phyloP scores from a whole-genome alignment of 169 alveolate genomes.

The Plasmodium reichenowi region DNA sequence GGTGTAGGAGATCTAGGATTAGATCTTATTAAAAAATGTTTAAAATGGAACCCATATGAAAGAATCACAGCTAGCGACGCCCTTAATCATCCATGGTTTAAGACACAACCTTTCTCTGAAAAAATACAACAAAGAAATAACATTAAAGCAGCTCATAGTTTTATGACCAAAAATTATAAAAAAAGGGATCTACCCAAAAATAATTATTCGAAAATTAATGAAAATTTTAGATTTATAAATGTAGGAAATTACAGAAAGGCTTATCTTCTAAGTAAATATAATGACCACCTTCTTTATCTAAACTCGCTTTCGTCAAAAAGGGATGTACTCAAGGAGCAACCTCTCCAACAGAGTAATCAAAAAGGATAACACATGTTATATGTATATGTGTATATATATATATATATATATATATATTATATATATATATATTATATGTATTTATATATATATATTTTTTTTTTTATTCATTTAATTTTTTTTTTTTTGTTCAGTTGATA shows the following conservation, averaged over 20 bases:
- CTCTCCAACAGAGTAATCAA: slow-evolving; percentile 15
- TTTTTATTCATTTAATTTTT: background rate
- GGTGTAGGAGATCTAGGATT: slow-evolving; percentile 85
- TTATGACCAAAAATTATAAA: slow-evolving; percentile 85
- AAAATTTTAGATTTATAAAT: slow-evolving; percentile 59
- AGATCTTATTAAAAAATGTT: slow-evolving; percentile 79
- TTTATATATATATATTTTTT: background rate
- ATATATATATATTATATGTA: background rate
- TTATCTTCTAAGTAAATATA: slow-evolving; percentile 11
- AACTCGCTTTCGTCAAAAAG: background rate
- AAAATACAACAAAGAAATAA: slow-evolving; percentile 77
- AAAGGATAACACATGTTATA: too few relatives aligned
- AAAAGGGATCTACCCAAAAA: slow-evolving; percentile 76
- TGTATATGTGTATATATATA: too few relatives aligned
- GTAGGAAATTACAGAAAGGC: slow-evolving; percentile 60
- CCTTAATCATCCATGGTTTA: slow-evolving; percentile 85
- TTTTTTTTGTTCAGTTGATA: background rate
- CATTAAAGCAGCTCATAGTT: slow-evolving; percentile 87
- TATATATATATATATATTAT: too few relatives aligned
- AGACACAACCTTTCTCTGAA: slow-evolving; percentile 77
- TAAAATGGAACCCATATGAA: slow-evolving; percentile 81
- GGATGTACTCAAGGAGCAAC: background rate
- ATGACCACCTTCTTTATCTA: background rate
- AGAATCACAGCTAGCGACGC: slow-evolving; percentile 85
- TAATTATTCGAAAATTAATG: slow-evolving; percentile 20